Evolutionary conservation across 768 basidiomycete genomes (phyloP), one percentile per base, ranked within the genome.

Genomic region (Clathrus columnatus): DNA sequence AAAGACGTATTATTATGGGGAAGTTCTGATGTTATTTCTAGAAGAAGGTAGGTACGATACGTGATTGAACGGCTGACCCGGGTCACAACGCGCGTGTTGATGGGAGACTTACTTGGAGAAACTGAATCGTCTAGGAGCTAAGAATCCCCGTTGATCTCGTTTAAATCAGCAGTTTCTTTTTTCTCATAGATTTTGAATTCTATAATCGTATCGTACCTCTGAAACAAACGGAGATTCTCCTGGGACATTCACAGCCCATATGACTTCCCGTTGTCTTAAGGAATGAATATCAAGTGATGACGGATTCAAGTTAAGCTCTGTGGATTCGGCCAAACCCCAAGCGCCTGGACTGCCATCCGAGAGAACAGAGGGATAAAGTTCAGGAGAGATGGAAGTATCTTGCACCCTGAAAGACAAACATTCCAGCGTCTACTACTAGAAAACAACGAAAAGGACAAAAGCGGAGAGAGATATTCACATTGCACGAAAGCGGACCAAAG

Each of bases 241-340:
- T 1, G 89, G 89, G 6, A 91, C 75, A 55, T 75, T 82, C 26
- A 87, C 81, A 0, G 81, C 84, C 90, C 90, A 92, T 7, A 88
- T 51, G 18, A 82, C 71, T 18, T 68, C 75, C 64, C 80, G 78
- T 57, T 89, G 85, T 56, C 74, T 72, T n/a, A 91, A 71, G 61
- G 77, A 65, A 26, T 70, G 42, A 10, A 61, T 46, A 18, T 58
- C 47, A 54, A 58, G 59, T n/a, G n/a, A 36, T 11, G 36, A 36
- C 14, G 36, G n/a, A 36, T 36, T 8, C 11, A 36, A n/a, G n/a
- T n/a, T 36, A 36, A 36, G 36, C 14, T 14, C 36, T 47, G 60
- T 65, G 48, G 60, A 64, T 18, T 72, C 76, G 48, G 61, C 67
- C 23, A 86, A 68, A 5, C 86, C 88, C 89, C 89, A 91, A n/a